Conservation (phyloP, 352 stramenopile species). For the Phytopythium helicoides region DNA sequence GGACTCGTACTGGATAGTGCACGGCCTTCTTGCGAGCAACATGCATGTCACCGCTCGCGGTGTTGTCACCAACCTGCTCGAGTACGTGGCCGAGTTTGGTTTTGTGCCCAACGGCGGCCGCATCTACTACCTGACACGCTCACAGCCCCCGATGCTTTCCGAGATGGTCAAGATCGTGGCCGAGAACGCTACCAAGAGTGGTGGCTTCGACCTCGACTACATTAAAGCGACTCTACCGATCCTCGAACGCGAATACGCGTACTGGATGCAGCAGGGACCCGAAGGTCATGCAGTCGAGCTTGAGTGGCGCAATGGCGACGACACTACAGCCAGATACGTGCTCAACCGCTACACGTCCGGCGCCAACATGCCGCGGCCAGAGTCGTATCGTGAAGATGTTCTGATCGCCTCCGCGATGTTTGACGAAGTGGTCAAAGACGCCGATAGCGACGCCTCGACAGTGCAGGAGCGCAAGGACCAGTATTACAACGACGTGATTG, state of each 20-base stretch:
- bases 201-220: constrained; percentile 20
- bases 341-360: constrained; percentile 83
- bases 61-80: constrained; percentile 85
- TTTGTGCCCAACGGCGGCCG: constrained; percentile 90
- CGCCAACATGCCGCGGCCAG: constrained; percentile 70
- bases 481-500: constrained; percentile 85
- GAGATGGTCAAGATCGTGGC: constrained; percentile 79
- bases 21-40: constrained; percentile 79
- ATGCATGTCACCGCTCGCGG: constrained; percentile 77
- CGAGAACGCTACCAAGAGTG: constrained; percentile 39
- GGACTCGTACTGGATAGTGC: constrained; percentile 93
- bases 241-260: constrained; percentile 79
- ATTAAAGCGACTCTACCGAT: constrained; percentile 50
- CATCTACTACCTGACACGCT: constrained; percentile 90
- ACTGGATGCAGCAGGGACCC: constrained; percentile 79
- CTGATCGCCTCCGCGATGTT: constrained; percentile 63
- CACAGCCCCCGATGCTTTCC: constrained; percentile 89
- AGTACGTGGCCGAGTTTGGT: constrained; percentile 83
- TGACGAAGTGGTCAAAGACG: constrained; percentile 25
- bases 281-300: constrained; percentile 62
- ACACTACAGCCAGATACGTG: constrained; percentile 27
- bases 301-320: constrained; percentile 5
- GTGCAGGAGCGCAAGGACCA: constrained; percentile 53
- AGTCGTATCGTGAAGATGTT: constrained; percentile 87
- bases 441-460: constrained; percentile 28